Evolutionary conservation across 129 eudicot species (phyloP), one percentile per base, ranked within the genome.

Genomic region (Ambrosia artemisiifolia): DNA sequence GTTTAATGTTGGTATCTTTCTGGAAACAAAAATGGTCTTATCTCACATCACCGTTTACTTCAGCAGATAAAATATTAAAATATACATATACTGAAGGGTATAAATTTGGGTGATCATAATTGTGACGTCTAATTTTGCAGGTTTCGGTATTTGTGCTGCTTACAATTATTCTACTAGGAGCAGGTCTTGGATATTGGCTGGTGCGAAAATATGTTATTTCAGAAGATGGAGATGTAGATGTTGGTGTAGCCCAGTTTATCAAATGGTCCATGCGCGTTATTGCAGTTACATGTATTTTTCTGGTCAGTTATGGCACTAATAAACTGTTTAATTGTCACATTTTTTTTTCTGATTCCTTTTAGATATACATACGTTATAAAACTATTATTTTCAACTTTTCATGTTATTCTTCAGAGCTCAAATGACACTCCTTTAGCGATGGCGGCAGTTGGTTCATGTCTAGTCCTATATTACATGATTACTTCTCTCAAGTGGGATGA

Each of bases 221-320:
- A 10, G 90, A 91, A 44, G 95, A 91, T 76, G 97, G 97, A 77
- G 82, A 79, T 44, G 92, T 91, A 38, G 92, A 91, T 60, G 85
- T 70, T 80, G 92, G 95, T 3, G 73, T 93, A n/a, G 96, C 95
- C 67, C 88, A 84, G 63, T 93, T 93, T 71, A 91, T 93, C 70
- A 89, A 85, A 80, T 92, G 98, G 98, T 84, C 95, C 56, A 81
- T 92, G 79, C 91, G 90, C 1, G 69, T 85, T 38, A 61, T 93
- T 75, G 90, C 92, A 3, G 78, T 82, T 72, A 87, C 95, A 66
- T 87, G 83, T 69, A 84, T 89, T 44, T 72, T 87, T 62, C 90
- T 83, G 95, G 98, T 93, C 51, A 35, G 55, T 34, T 77, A 44
- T 18, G 40, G 11, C 65, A 35, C 59, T 68, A 24, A 11, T 69